A percentile compares a stretch with the other conserved stretches of the same genome.
Conservation (phyloP, 768 basidiomycete genomes). For the Suillus placidus region DNA sequence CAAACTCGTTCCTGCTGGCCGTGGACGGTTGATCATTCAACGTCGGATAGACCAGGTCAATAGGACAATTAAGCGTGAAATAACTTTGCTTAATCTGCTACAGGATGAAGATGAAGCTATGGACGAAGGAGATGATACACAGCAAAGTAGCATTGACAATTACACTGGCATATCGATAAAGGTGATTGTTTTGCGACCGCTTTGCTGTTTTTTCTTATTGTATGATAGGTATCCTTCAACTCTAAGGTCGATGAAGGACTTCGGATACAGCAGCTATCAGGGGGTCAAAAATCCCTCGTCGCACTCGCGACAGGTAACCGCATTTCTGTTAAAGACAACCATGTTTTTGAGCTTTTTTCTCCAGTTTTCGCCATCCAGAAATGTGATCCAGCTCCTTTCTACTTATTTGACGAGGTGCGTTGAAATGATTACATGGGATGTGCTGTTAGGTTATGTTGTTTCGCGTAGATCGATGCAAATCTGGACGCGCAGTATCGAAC, state of each 20-base stretch:
- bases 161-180: constrained; percentile 98
- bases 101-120: constrained; percentile 71
- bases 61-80: not conserved
- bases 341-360: constrained; percentile 13
- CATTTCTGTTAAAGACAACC: not conserved
- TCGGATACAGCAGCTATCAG: constrained; percentile 94
- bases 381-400: constrained; percentile 98
- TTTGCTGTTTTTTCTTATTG: constrained; percentile 4
- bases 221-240: constrained; percentile 91
- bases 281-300: constrained; percentile 96
- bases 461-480: constrained; percentile 87
- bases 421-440: not conserved
- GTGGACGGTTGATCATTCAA: constrained; percentile 91
- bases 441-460: constrained; percentile 2
- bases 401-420: constrained; percentile 92
- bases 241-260: constrained; percentile 97
- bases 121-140: constrained; percentile 73
- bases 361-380: constrained; percentile 98
- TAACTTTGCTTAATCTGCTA: constrained; percentile 6
- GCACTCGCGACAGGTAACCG: constrained; percentile 84
- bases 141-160: constrained; percentile 82
- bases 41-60: constrained; percentile 80
- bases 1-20: constrained; percentile 91
- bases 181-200: constrained; percentile 39
- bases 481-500: constrained; percentile 97